Evolutionary conservation across 2,329 filamentous ascomycete species (phyloP), one percentile per base, ranked within the genome.

Genomic region (Hyphodiscus sp.): DNA sequence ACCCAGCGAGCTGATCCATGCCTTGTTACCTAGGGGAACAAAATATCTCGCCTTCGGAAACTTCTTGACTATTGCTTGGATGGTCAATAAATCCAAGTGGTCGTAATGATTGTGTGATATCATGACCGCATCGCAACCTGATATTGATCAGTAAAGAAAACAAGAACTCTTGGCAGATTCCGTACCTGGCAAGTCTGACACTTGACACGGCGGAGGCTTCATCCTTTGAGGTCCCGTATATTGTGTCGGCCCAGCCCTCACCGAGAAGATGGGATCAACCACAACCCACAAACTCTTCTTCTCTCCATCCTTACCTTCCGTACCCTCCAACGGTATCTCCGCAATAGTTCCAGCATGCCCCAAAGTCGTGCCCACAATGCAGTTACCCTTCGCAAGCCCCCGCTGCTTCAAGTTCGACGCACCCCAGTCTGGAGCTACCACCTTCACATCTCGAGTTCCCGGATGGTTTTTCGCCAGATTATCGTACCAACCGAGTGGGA

Each of bases 31-130:
- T 2, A 96, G 72, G 0, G 89, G 89, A 33, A 90, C 90, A 60
- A 96, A 95, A 72, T 92, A 96, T 60, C 94, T 89, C 41, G 82
- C 89, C n/a, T 86, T 78, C 0, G 90, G 90, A 64, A 92, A 83
- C 51, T 79, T 76, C 59, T 81, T 76, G 52, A 82, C 76, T 53
- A 96, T 79, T 60, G 88, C 80, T 57, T 79, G 77, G 26, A 95
- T 79, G 0, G 86, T 89, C 0, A 82, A 77, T 62, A 89, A 81
- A 2, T 87, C 91, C 16, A 96, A 74, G 66, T 96, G 91, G 69
- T 96, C 91, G 69, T 96, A 96, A 72, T 96, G 91, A 63, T 86
- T 91, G 71, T 96, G 91, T 18, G 85, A 89, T 61, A 96, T 95
- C 71, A 53, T 74, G 70, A 44, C 86, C 26, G 83, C 84, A 64